Percentiles rank a stretch among this genome's conserved stretches.
Evolutionary conservation across 192 early-diverging fungal species (phyloP).

Genomic region (Dissophora globulifera): DNA sequence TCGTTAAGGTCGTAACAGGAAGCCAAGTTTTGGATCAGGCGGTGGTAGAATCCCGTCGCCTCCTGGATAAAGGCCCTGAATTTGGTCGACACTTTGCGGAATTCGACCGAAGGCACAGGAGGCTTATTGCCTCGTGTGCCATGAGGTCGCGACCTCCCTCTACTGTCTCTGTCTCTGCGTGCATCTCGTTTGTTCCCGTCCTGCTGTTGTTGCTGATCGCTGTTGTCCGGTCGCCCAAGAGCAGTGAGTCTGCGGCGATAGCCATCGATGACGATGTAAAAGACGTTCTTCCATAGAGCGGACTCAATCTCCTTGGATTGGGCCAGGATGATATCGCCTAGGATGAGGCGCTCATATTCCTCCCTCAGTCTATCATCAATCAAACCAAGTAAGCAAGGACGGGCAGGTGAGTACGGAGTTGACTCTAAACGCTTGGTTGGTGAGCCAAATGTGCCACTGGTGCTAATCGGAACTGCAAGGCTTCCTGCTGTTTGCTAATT

Average conservation of each 20-base stretch:
- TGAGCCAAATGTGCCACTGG: conserved; percentile 5
- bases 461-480: conserved; percentile 3
- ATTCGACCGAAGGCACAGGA: conserved; percentile 21
- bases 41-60: conserved; percentile 64
- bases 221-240: conserved; percentile 27
- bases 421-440: too few species aligned
- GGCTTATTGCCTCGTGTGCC: conserved; percentile 36
- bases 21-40: conserved; percentile 57
- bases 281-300: conserved; percentile 61
- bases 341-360: conserved; percentile 56
- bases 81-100: conserved; percentile 50
- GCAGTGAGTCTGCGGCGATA: conserved; percentile 55
- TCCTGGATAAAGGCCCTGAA: conserved; percentile 63
- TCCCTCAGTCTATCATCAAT: conserved; percentile 54
- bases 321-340: conserved; percentile 56
- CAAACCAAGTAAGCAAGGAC: conserved; percentile 6
- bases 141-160: conserved; percentile 30
- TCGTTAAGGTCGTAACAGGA: conserved; percentile 55
- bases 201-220: conserved; percentile 10
- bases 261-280: conserved; percentile 62
- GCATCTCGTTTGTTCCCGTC: conserved; percentile 9
- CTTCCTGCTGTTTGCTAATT: background rate
- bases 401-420: too few species aligned
- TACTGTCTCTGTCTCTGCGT: conserved; percentile 16
- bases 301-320: conserved; percentile 60